Evolutionary conservation across 2,329 filamentous ascomycete species (phyloP), one percentile per base, ranked within the genome.

Genomic region (Penicillium corylophilum): DNA sequence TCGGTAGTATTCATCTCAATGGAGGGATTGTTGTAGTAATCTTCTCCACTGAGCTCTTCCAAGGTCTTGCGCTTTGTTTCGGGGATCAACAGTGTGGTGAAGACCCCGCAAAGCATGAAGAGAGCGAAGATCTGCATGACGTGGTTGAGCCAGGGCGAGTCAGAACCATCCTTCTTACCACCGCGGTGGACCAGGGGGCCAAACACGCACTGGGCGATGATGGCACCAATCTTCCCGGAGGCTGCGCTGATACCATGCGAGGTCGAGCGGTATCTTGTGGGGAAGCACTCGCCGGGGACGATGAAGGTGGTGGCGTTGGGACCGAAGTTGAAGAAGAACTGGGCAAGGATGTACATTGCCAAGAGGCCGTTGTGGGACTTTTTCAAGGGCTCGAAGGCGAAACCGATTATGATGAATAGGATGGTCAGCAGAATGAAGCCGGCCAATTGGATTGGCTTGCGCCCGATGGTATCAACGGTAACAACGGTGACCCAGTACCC

Each of bases 401-500:
- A 87, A 2, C 85, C 85, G 48, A 88, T 79, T 35, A 86, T 65
- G 61, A 78, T 77, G 64, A 87, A 88, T 10, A 87, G 66, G 40
- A 83, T 72, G 2, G 83, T 87, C 4, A 88, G 74, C 15, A 86
- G 64, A 2, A 77, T 59, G 67, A 87, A 88, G 15, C 84, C 84
- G 40, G 79, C 65, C 2, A 88, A 69, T 74, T 85, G 89, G 51
- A 93, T 90, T 1, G 87, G 82, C 76, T 90, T 91, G 64, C 89
- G 86, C 48, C 88, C 89, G 13, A 91, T 63, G 1, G 80, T 88
- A 71, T 93, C 88, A 50, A 90, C 83, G 1, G 82, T 84, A 12
- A 84, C 84, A 5, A 91, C 88, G 0, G 87, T 89, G 15, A 90
- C 81, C 88, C 88, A 92, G 77, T 92, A 92, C 13, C 89, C 89